Base-by-base conservation (phyloP, 306 rosid species). In the Dalbergia oliveri region DNA sequence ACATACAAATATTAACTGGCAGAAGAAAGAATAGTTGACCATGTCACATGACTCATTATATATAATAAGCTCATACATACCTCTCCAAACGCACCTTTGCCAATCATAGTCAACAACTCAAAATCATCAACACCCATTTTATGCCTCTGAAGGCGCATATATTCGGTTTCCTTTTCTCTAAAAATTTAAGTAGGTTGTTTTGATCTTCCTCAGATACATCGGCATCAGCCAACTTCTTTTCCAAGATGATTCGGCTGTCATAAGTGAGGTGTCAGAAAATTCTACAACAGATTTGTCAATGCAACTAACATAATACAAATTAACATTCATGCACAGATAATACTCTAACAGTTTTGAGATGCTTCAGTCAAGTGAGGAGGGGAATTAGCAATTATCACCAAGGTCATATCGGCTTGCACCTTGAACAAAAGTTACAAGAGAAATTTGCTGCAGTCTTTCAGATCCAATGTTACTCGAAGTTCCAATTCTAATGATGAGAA, bases 21-120 rank as follows among this genome's bases (percentile, higher is more conserved):
- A 47, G n/a, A 63, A 39, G 34, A 54, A 6, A 39, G 33, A 58
- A 26, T 26, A 73, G 14, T 51, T 43, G 39, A 51, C 12, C 12
- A 31, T 58, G 5, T 23, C 41, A 67, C 21, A 79, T 26, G 54
- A 77, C 56, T 37, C 41, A 31, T 72, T 15, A 39, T 39, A 47
- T 56, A 59, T 56, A 53, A 45, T 57, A 56, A 47, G 61, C 64
- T 43, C 53, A 31, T 44, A 67, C 71, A 60, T 88, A 95, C 99
- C 99, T 95, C 99, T 58, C 99, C 99, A 82, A 95, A 95, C 79
- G 99, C 99, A 72, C 99, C 99, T 87, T 93, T 95, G 66, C 99
- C 99, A 45, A 95, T 93, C 95, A 95, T 95, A 61, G 98, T 91
- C 85, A 95, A 79, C 83, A 95, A 69, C 85, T 91, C 98, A 44